Conservation (phyloP, 2,329 filamentous ascomycete genomes). For the Calonectria multiphialidica region DNA sequence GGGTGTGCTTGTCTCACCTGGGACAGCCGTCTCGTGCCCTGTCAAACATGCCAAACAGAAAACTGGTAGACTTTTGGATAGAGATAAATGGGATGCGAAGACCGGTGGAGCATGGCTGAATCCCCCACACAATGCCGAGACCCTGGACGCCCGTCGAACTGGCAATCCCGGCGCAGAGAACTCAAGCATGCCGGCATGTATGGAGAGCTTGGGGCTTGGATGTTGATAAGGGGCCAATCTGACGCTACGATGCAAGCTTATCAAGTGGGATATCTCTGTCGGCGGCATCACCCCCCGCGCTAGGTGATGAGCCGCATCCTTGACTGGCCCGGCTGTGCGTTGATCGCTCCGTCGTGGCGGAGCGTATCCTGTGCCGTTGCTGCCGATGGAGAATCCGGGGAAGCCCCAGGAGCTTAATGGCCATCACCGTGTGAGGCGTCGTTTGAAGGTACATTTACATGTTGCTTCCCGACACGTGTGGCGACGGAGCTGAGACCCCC, state of each 20-base stretch:
- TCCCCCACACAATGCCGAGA: slow-evolving; percentile 6
- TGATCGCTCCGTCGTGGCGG: background rate
- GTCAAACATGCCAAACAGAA: background rate
- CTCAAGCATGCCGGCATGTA: background rate
- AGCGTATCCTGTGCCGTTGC: background rate
- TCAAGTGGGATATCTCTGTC: slow-evolving; percentile 2
- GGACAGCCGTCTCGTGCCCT: background rate
- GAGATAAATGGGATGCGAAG: background rate
- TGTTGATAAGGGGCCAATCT: slow-evolving; percentile 6
- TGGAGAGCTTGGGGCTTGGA: background rate
- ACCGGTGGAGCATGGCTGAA: slow-evolving; percentile 6
- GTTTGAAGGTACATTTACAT: background rate
- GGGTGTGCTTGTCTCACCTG: background rate
- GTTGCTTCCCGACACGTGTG: background rate
- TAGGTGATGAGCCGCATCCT: slow-evolving; percentile 8
- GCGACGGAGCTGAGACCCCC: background rate
- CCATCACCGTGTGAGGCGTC: background rate
- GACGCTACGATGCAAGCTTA: slow-evolving; percentile 13
- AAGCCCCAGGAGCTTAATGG: background rate
- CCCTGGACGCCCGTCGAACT: background rate
- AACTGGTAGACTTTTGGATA: background rate
- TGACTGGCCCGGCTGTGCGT: slow-evolving; percentile 1
- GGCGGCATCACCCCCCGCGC: background rate
- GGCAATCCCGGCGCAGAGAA: background rate
- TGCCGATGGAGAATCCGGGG: slow-evolving; percentile 1